phyloP scores from a whole-genome alignment of 495 filamentous ascomycete genomes.

The Chaetomidium leptoderma region DNA sequence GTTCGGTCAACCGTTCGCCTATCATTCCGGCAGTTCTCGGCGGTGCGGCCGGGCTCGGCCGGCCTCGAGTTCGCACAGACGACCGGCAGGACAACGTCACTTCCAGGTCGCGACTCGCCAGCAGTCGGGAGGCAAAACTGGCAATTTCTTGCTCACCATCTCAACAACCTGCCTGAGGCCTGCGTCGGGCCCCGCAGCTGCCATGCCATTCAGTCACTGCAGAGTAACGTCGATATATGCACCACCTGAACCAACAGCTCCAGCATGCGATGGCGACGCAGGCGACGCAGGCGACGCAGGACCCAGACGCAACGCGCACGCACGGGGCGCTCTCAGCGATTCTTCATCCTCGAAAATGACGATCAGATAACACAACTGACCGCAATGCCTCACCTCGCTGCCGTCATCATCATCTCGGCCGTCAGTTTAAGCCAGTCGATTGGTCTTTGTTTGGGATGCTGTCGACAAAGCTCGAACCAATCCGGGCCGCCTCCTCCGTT shows the following conservation, averaged over 20 bases:
- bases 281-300: no score
- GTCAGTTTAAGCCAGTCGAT: slow-evolving; percentile 1
- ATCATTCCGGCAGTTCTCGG: no score
- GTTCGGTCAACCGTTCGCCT: no score
- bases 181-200: slow-evolving; percentile 17
- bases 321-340: neutral
- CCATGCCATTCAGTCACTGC: slow-evolving; percentile 10
- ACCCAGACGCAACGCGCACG: neutral
- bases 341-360: neutral
- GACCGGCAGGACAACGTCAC: no score
- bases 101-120: neutral
- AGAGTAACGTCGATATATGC: slow-evolving; percentile 6
- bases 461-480: slow-evolving; percentile 23
- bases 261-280: neutral
- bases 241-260: slow-evolving; percentile 24
- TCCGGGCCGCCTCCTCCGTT: slow-evolving; percentile 6
- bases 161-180: slow-evolving; percentile 8
- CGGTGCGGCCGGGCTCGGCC: no score
- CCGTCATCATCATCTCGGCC: neutral
- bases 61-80: no score
- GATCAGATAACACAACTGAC: neutral
- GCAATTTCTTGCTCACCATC: slow-evolving; percentile 10
- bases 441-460: slow-evolving; percentile 20
- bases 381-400: neutral
- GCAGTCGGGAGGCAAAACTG: neutral